Conservation (phyloP, 179 eudicot species). For the Silene coronaria region DNA sequence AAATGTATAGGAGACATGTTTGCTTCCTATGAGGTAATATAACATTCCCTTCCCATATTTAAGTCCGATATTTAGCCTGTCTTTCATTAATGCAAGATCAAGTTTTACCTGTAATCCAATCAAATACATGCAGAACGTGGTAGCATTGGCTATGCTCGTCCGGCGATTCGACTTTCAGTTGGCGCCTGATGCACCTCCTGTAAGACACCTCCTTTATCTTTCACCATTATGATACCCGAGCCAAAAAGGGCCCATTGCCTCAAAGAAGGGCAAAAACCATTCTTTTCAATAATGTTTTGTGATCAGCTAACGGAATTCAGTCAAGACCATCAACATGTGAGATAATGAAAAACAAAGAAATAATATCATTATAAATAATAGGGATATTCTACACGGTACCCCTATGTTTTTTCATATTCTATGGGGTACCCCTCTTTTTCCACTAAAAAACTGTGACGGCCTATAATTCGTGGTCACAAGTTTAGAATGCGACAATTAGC, state of each 20-base stretch:
- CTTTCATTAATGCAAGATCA: neutral
- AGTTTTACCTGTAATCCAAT: neutral
- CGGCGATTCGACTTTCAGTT: slow-evolving; percentile 78
- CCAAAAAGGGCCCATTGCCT: too few species aligned
- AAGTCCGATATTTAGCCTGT: neutral
- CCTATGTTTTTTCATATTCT: too few species aligned
- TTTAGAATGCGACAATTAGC: too few species aligned
- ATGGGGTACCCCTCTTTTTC: too few species aligned
- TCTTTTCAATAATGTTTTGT: too few species aligned
- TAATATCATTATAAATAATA: too few species aligned
- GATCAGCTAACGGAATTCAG: too few species aligned
- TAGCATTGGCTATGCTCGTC: slow-evolving; percentile 88
- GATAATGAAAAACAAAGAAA: too few species aligned
- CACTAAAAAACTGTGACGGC: too few species aligned
- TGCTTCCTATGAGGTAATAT: slow-evolving; percentile 87
- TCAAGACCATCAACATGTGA: too few species aligned
- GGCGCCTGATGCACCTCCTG: slow-evolving; percentile 90
- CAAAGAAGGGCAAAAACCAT: neutral
- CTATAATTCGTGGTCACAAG: too few species aligned
- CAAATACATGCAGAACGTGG: slow-evolving; percentile 53
- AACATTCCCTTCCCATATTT: neutral
- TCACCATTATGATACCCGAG: neutral
- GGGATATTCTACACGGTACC: too few species aligned
- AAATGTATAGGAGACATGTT: slow-evolving; percentile 96
- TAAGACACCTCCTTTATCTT: slow-evolving; percentile 36